Conservation (phyloP, 495 filamentous ascomycete species). For the Penicillium pancosmium region DNA sequence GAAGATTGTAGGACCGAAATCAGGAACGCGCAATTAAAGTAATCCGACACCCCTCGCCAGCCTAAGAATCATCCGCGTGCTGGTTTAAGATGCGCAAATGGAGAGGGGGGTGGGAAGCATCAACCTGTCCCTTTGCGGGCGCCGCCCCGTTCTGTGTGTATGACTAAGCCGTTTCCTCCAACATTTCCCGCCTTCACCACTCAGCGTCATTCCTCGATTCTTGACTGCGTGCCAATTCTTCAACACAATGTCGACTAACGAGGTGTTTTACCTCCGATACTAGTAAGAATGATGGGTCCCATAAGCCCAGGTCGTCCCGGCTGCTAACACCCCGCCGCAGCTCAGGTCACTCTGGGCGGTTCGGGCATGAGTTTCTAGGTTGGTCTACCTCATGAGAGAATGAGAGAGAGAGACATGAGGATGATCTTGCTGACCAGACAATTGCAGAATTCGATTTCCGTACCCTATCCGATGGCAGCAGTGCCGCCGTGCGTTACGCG, state of each 20-base stretch:
- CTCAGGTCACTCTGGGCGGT: slow-evolving; percentile 96
- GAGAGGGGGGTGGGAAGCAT: slow-evolving; percentile 32
- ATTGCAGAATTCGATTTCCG: slow-evolving; percentile 92
- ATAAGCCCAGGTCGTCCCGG: slow-evolving; percentile 46
- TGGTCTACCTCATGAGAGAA: slow-evolving; percentile 20
- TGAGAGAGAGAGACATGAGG: not conserved
- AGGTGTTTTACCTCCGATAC: slow-evolving; percentile 95
- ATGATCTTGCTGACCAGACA: slow-evolving; percentile 30
- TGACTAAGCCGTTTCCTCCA: slow-evolving; percentile 45
- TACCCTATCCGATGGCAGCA: slow-evolving; percentile 89
- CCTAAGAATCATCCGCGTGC: slow-evolving; percentile 44
- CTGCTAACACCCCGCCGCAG: slow-evolving; percentile 59
- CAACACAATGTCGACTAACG: slow-evolving; percentile 57
- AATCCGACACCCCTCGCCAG: slow-evolving; percentile 48
- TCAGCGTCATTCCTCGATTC: not conserved
- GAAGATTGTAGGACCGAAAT: slow-evolving; percentile 18
- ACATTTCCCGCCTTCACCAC: slow-evolving; percentile 24
- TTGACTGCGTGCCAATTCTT: slow-evolving; percentile 16
- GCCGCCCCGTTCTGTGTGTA: slow-evolving; percentile 45
- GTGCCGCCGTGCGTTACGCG: slow-evolving; percentile 92
- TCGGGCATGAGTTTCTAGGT: slow-evolving; percentile 99
- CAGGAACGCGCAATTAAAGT: slow-evolving; percentile 34
- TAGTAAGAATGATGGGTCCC: slow-evolving; percentile 66
- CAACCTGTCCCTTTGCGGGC: slow-evolving; percentile 50
- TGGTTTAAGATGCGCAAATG: slow-evolving; percentile 35